These are phyloP conservation scores for Fusarium nematophilum DNA, from an alignment of 2,329 filamentous ascomycete species.

Conservation along the genomic window DNA sequence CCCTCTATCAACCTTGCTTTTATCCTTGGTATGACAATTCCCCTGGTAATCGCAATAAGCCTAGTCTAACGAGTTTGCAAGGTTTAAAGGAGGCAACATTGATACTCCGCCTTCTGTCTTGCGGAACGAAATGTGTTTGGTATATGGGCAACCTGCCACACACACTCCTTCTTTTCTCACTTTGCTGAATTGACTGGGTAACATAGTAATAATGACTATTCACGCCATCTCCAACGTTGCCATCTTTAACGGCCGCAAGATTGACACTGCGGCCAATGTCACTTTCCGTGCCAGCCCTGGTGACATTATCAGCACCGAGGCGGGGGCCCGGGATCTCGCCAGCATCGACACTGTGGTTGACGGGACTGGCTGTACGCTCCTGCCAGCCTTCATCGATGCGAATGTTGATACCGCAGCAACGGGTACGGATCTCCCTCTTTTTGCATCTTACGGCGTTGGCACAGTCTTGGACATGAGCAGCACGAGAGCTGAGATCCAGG, in stretches of 20 bases:
- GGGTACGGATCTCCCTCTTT: not conserved
- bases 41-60: too few species aligned
- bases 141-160: too few species aligned
- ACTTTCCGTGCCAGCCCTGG: slow-evolving; percentile 18
- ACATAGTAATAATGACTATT: not conserved
- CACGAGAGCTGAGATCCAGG: slow-evolving; percentile 10
- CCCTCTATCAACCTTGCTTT: too few species aligned
- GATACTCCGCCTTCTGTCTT: too few species aligned
- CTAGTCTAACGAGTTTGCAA: too few species aligned
- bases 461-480: slow-evolving; percentile 30
- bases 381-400: slow-evolving; percentile 30
- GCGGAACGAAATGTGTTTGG: too few species aligned
- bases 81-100: too few species aligned
- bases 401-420: slow-evolving; percentile 14
- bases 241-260: slow-evolving; percentile 7
- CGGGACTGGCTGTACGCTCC: slow-evolving; percentile 21
- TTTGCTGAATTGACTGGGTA: not conserved
- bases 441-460: slow-evolving; percentile 15
- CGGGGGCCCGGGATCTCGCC: not conserved
- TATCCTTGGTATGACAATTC: too few species aligned
- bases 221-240: slow-evolving; percentile 1
- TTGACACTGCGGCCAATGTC: not conserved
- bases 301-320: slow-evolving; percentile 3
- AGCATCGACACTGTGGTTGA: slow-evolving; percentile 49
- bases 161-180: slow-evolving; percentile 8